Evolutionary conservation across 139 green algal species (phyloP).

Genomic region (Limnomonas spitsbergensis): DNA sequence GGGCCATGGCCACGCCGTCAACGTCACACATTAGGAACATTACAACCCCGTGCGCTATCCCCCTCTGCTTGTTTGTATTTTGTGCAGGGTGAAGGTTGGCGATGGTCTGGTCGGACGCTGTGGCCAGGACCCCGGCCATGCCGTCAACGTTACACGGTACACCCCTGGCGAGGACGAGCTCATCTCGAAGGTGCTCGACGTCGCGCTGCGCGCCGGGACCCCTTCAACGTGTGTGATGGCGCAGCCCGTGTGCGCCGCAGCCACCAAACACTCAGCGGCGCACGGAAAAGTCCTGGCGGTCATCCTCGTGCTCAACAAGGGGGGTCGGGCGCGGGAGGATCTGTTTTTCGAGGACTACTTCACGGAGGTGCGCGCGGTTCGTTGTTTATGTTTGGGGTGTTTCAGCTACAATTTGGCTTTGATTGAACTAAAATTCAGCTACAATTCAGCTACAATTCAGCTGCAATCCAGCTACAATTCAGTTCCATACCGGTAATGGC

Average conservation of each 20-base stretch:
- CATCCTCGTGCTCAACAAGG: slow-evolving; percentile 25
- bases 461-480: too few relatives aligned
- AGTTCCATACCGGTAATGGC: too few relatives aligned
- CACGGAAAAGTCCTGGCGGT: slow-evolving; percentile 5
- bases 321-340: not conserved
- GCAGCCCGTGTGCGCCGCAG: not conserved
- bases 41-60: too few relatives aligned
- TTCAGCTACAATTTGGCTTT: too few relatives aligned
- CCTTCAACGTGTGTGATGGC: slow-evolving; percentile 12
- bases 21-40: too few relatives aligned
- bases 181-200: not conserved
- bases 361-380: too few relatives aligned
- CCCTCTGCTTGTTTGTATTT: too few relatives aligned
- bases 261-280: too few relatives aligned
- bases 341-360: slow-evolving; percentile 10
- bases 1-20: too few relatives aligned
- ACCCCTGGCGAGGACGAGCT: not conserved
- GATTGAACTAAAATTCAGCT: too few relatives aligned
- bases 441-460: too few relatives aligned
- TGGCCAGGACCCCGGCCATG: not conserved
- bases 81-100: slow-evolving; percentile 21
- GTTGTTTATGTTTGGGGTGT: too few relatives aligned
- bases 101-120: slow-evolving; percentile 12
- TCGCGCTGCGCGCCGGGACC: not conserved
- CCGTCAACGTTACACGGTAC: not conserved